Conservation (phyloP, 106 monocot genomes). For the Allium fistulosum region DNA sequence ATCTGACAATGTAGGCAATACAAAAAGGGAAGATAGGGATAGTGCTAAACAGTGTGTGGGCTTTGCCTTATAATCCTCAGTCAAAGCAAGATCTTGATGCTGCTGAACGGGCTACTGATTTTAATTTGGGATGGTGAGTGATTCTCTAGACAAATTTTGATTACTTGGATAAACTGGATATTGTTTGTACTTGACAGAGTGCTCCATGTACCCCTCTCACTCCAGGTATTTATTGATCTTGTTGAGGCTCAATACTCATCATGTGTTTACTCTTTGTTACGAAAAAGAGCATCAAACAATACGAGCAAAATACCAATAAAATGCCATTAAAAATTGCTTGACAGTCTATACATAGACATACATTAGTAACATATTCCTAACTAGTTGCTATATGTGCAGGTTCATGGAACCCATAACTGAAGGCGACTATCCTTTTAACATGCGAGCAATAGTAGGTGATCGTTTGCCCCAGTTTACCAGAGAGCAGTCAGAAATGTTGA, state of each 20-base stretch:
- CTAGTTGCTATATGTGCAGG: not conserved
- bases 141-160: not conserved
- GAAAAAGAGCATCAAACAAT: too few relatives aligned
- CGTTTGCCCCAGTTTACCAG: not conserved
- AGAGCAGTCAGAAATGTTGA: too few relatives aligned
- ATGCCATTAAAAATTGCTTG: not conserved
- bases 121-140: constrained; percentile 25
- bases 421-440: constrained; percentile 5
- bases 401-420: constrained; percentile 6
- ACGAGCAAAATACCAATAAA: too few relatives aligned
- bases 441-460: not conserved
- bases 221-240: too few relatives aligned
- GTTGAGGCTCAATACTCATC: too few relatives aligned
- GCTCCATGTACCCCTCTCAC: too few relatives aligned
- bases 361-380: too few relatives aligned
- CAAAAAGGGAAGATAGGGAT: constrained; percentile 31
- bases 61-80: constrained; percentile 17
- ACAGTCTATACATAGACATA: too few relatives aligned
- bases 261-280: too few relatives aligned
- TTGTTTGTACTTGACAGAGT: too few relatives aligned
- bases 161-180: too few relatives aligned
- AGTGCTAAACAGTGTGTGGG: constrained; percentile 2
- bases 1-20: constrained; percentile 6
- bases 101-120: constrained; percentile 20
- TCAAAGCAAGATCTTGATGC: constrained; percentile 12